These are phyloP conservation scores for Babesia sp. DNA, from an alignment of 169 alveolate species.

Conservation along the genomic window DNA sequence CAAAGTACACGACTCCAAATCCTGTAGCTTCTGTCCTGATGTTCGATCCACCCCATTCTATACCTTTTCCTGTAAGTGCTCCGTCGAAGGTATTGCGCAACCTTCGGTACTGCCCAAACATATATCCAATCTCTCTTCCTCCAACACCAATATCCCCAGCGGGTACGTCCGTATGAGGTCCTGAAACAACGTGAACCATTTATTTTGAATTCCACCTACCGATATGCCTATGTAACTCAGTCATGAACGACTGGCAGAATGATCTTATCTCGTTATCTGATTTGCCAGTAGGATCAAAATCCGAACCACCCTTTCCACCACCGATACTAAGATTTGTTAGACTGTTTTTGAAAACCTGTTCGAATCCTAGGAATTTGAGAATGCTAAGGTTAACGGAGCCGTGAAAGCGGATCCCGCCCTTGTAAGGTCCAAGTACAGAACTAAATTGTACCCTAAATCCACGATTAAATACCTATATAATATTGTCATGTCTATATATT, in stretches of 20 bases:
- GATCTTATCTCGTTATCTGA: conserved; percentile 78
- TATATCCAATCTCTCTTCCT: conserved; percentile 83
- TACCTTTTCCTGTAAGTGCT: conserved; percentile 82
- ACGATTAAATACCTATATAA: conserved; percentile 66
- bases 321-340: conserved; percentile 82
- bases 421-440: conserved; percentile 82
- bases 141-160: conserved; percentile 91
- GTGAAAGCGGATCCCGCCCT: conserved; percentile 87
- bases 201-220: not conserved
- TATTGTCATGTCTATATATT: not conserved
- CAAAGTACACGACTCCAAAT: conserved; percentile 83
- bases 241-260: conserved; percentile 83
- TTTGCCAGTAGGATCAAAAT: conserved; percentile 87
- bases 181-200: conserved; percentile 3
- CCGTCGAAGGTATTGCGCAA: conserved; percentile 74
- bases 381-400: conserved; percentile 81
- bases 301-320: conserved; percentile 87
- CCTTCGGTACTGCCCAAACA: conserved; percentile 84
- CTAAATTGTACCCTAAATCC: conserved; percentile 84
- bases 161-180: conserved; percentile 84
- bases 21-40: conserved; percentile 88
- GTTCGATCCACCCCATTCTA: conserved; percentile 83
- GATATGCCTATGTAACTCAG: conserved; percentile 76
- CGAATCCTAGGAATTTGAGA: conserved; percentile 84
- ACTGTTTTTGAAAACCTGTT: conserved; percentile 84